Percentiles rank a stretch among this genome's conserved stretches.
phyloP scores from a whole-genome alignment of 2,329 filamentous ascomycete species.

The Capronia epimyces region DNA sequence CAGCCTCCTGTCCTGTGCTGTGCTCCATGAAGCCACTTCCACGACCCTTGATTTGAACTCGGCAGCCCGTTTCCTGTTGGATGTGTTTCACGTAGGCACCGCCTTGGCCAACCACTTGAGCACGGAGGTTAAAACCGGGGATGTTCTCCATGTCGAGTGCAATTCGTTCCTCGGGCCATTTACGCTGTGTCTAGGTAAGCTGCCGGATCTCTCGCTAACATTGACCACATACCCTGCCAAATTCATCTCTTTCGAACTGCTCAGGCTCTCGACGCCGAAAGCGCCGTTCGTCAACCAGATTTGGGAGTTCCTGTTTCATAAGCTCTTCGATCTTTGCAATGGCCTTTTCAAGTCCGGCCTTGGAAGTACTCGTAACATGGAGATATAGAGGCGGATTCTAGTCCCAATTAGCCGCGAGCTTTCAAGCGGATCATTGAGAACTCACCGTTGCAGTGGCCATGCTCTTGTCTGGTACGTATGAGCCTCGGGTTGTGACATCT shows the following conservation, averaged over 20 bases:
- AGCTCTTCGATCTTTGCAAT: constrained; percentile 85
- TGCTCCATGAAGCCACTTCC: constrained; percentile 92
- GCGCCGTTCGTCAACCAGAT: constrained; percentile 87
- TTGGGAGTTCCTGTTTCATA: constrained; percentile 92
- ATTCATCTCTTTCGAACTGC: constrained; percentile 80
- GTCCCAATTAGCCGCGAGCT: neutral
- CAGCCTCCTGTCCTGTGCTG: constrained; percentile 80
- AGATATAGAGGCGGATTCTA: constrained; percentile 92
- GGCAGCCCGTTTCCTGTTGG: constrained; percentile 87
- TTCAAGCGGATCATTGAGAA: constrained; percentile 24
- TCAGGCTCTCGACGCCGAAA: constrained; percentile 80
- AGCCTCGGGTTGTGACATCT: constrained; percentile 98
- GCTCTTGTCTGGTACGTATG: constrained; percentile 93
- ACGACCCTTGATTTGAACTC: constrained; percentile 95
- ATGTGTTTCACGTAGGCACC: constrained; percentile 98
- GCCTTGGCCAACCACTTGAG: constrained; percentile 90
- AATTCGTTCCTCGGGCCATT: constrained; percentile 98
- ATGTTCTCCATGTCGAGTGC: constrained; percentile 85
- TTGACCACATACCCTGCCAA: constrained; percentile 63
- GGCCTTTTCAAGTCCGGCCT: constrained; percentile 84
- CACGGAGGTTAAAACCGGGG: constrained; percentile 89
- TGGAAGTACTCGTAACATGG: constrained; percentile 87
- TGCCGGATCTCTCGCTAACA: neutral
- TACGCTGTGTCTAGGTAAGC: constrained; percentile 58
- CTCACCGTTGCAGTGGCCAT: constrained; percentile 91